Conservation (phyloP, 2,329 filamentous ascomycete genomes). For the Sporothrix globosa region DNA sequence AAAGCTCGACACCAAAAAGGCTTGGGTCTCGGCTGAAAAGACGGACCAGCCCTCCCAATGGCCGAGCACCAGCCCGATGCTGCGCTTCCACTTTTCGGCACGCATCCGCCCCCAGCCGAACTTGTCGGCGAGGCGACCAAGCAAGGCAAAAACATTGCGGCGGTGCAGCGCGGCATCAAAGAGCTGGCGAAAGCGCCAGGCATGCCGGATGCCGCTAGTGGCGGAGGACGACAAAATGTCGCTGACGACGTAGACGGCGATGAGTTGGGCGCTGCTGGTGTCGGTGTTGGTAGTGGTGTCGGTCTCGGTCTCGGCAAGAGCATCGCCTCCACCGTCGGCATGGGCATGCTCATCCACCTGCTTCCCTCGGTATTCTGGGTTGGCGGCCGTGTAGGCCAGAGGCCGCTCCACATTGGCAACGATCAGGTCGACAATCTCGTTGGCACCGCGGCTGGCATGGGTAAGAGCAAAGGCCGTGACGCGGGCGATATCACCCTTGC, state of each 20-base stretch:
- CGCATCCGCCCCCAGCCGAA: conserved; percentile 79
- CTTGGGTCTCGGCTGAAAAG: conserved; percentile 74
- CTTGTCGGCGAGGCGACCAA: conserved; percentile 73
- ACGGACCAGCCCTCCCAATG: conserved; percentile 74
- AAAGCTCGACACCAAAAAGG: conserved; percentile 70
- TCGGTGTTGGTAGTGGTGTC: conserved; percentile 62
- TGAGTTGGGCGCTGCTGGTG: conserved; percentile 71
- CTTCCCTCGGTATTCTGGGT: conserved; percentile 56
- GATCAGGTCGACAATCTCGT: conserved; percentile 90
- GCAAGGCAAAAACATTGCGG: conserved; percentile 70
- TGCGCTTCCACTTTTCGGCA: conserved; percentile 82
- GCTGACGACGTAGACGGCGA: conserved; percentile 75
- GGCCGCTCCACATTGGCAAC: conserved; percentile 80
- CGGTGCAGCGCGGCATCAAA: conserved; percentile 73
- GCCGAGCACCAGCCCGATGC: conserved; percentile 67
- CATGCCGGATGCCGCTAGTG: conserved; percentile 76
- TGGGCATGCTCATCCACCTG: conserved; percentile 44
- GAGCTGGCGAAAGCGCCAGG: conserved; percentile 82
- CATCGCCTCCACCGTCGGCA: conserved; percentile 33
- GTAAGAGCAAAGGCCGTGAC: conserved; percentile 87
- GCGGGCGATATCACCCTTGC: conserved; percentile 83
- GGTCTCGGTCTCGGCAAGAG: conserved; percentile 28
- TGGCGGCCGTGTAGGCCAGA: conserved; percentile 71
- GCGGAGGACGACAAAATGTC: conserved; percentile 80
- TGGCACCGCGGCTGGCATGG: conserved; percentile 80